Evolutionary conservation across 2,329 filamentous ascomycete genomes (phyloP), one percentile per base, ranked within the genome.

Genomic region (Cordyceps pruinosa): DNA sequence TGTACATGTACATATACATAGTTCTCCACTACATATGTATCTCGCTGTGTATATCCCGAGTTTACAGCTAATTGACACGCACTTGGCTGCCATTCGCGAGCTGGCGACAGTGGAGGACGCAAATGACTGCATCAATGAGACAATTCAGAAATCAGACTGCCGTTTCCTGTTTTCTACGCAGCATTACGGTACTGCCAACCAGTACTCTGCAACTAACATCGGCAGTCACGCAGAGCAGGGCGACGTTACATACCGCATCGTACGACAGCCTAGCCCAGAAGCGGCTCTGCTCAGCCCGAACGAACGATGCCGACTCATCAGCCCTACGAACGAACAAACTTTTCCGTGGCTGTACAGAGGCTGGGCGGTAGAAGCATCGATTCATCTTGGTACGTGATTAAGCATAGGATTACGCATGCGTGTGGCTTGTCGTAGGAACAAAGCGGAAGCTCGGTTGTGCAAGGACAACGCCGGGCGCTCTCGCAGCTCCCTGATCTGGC

Each of bases 361-460:
- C n/a, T 37, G 15, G 32, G 17, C 8, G 26, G 23, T 10, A 41
- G n/a, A 4, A 41, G 8, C n/a, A 21, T 49, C 9, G 25, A 13
- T 35, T 13, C 30, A 54, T 54, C 51, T 26, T 23, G 19, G 4
- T 15, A 32, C 6, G n/a, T n/a, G 21, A 19, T 17, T 46, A 39
- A 39, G 51, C 51, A 54, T 46, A 46, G 19, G 41, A 37, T 54
- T 54, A 46, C 30, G 51, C 51, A 46, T 46, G 51, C 41, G 41
- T 15, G 51, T 54, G 41, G 51, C 30, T 46, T 45, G 45, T 30
- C 30, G 23, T 5, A 32, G 46, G 12, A 35, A 10, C 17, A 26
- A 19, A 19, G 26, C 28, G 28, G 25, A 41, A 21, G 48, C 34
- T 51, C 30, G 42, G 37, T 19, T 19, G 2, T 13, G 37, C 37